These are phyloP conservation scores for Tuber indicum DNA, from an alignment of 495 filamentous ascomycete species.

Conservation along the genomic window DNA sequence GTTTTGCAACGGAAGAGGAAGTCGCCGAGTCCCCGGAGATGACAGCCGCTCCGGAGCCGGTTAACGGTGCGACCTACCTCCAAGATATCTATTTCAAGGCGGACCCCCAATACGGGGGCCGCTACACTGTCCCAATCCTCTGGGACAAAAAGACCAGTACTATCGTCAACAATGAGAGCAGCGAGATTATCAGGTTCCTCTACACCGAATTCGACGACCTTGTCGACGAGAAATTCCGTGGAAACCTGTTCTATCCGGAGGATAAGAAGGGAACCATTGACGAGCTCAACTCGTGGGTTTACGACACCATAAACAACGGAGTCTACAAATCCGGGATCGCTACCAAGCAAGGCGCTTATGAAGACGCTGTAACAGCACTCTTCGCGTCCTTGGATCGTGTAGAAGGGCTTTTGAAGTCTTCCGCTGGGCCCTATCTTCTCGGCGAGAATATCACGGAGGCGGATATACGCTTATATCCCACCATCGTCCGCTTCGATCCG, in stretches of 20 bases:
- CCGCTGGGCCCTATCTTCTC: conserved; percentile 58
- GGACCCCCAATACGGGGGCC: conserved; percentile 61
- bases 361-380: conserved; percentile 57
- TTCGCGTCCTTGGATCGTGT: conserved; percentile 66
- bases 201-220: conserved; percentile 67
- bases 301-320: conserved; percentile 79
- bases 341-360: conserved; percentile 68
- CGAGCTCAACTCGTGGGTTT: conserved; percentile 71
- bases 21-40: conserved; percentile 46
- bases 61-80: conserved; percentile 58
- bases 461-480: conserved; percentile 75
- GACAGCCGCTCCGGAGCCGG: conserved; percentile 57
- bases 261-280: conserved; percentile 60
- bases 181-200: conserved; percentile 70
- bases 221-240: conserved; percentile 54
- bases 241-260: conserved; percentile 59
- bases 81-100: conserved; percentile 65
- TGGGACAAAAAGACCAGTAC: conserved; percentile 66
- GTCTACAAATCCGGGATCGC: conserved; percentile 61
- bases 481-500: conserved; percentile 75
- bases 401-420: conserved; percentile 58
- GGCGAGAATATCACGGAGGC: conserved; percentile 67
- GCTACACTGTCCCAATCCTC: conserved; percentile 73
- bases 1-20: conserved; percentile 63
- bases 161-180: conserved; percentile 80